Conservation (phyloP, 2,329 filamentous ascomycete genomes). For the Periconia sp. region DNA sequence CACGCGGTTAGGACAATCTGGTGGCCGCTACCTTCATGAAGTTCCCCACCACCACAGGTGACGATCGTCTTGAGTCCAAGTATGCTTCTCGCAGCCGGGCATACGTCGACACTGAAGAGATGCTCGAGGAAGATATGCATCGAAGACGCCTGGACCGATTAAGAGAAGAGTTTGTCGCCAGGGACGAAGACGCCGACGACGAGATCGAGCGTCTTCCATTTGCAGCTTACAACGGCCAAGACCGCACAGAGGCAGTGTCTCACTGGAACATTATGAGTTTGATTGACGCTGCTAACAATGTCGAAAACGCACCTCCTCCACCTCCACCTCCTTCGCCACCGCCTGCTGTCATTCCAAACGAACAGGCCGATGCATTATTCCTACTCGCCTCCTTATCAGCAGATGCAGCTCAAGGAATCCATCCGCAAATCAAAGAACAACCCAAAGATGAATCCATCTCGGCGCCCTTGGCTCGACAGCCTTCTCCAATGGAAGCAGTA, state of each 20-base stretch:
- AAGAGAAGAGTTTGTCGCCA: conserved; percentile 25
- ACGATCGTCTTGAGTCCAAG: conserved; percentile 34
- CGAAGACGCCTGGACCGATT: conserved; percentile 25
- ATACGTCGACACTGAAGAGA: conserved; percentile 42
- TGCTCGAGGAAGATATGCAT: conserved; percentile 34
- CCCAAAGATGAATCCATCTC: conserved; percentile 7
- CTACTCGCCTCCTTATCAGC: conserved; percentile 40
- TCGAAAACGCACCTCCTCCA: conserved; percentile 33
- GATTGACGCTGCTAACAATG: conserved; percentile 33
- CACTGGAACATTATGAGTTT: conserved; percentile 40
- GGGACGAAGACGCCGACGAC: conserved; percentile 37
- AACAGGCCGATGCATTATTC: conserved; percentile 44
- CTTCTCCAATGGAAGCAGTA: conserved; percentile 17
- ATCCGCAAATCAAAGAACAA: conserved; percentile 7
- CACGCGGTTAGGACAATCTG: conserved; percentile 31
- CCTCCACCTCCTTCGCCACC: conserved; percentile 15
- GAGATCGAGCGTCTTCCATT: conserved; percentile 37
- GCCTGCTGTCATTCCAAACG: conserved; percentile 41
- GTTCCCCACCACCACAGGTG: conserved; percentile 21
- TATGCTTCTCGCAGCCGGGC: conserved; percentile 46
- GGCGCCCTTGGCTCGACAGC: conserved; percentile 13
- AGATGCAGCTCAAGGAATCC: conserved; percentile 18
- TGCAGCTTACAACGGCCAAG: conserved; percentile 44
- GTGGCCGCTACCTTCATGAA: conserved; percentile 32
- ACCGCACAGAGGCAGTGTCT: conserved; percentile 44